Percentiles rank a stretch among this genome's conserved stretches.
Conservation (phyloP, 78 protist species). For the Monocercomonoides exilis region DNA sequence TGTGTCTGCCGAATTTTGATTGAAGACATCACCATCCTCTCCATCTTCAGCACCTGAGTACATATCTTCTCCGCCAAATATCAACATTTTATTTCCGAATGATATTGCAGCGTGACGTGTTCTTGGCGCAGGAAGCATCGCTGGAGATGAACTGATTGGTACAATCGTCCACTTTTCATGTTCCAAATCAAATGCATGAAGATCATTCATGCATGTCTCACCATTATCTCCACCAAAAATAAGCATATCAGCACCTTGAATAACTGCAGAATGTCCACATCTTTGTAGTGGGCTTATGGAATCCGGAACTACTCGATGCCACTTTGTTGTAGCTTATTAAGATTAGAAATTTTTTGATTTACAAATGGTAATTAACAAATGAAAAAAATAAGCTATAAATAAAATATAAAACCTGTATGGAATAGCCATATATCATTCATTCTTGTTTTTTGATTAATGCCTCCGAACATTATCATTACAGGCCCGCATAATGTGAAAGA, state of each 20-base stretch:
- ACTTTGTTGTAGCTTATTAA: not conserved
- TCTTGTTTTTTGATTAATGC: not conserved
- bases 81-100: not conserved
- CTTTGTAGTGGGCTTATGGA: not conserved
- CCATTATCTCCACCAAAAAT: not conserved
- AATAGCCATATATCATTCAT: not conserved
- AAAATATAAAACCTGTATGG: not conserved
- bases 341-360: too few relatives aligned
- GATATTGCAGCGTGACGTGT: not conserved
- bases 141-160: not conserved
- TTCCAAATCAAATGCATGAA: not conserved
- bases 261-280: not conserved
- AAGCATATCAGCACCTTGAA: not conserved
- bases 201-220: not conserved
- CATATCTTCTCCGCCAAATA: not conserved
- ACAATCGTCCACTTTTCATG: not conserved
- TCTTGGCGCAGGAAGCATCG: not conserved
- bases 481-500: not conserved
- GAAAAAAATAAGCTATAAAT: not conserved
- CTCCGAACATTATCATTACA: not conserved
- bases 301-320: not conserved
- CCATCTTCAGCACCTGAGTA: not conserved
- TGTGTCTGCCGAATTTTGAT: too few relatives aligned
- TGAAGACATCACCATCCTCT: too few relatives aligned
- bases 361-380: too few relatives aligned